Base-by-base conservation (phyloP, 2,329 filamentous ascomycete species). In the Diaporthe nobilis region DNA sequence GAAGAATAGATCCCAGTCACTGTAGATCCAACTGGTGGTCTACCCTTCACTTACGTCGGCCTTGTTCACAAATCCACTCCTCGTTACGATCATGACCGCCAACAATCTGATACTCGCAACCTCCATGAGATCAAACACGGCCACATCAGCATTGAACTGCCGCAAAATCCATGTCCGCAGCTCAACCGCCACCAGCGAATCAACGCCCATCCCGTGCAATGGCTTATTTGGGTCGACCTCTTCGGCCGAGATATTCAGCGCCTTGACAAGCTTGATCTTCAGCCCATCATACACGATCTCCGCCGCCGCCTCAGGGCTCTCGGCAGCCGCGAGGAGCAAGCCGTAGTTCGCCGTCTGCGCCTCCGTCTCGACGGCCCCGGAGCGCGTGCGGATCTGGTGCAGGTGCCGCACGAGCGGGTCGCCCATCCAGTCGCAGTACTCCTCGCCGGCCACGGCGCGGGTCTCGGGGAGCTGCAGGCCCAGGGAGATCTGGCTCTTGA, bases 51-150 rank as follows among this genome's bases (percentile, higher is more conserved):
- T 17, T 15, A 17, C 42, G 0, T 47, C 17, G 44, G 44, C 51
- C 51, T 55, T 55, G 6, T 57, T 51, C 6, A 31, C 5, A 53
- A 31, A 70, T 25, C 65, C 65, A 28, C 65, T 37, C 22, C 49
- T 53, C 4, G 47, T 37, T 1, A 44, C 65, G 17, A 70, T 70
- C n/a, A 37, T 70, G 0, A 22, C 37, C 2, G 65, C 47, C 47
- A 70, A 37, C 25, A 49, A 28, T 4, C 42, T 31, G 25, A 72
- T 72, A 15, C 47, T 55, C 20, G 51, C 37, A 6, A 25, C 31
- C 31, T 57, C 68, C 68, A 72, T 60, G 0, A 91, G 88, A 31
- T 81, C 79, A 67, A 81, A 80, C 25, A 81, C 76, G 5, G 80
- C 77, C 4, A 81, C 55, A n/a, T 81, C 78, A 1, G 78, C 78